Base-by-base conservation (phyloP, 495 filamentous ascomycete species). In the Annulohypoxylon moriforme region DNA sequence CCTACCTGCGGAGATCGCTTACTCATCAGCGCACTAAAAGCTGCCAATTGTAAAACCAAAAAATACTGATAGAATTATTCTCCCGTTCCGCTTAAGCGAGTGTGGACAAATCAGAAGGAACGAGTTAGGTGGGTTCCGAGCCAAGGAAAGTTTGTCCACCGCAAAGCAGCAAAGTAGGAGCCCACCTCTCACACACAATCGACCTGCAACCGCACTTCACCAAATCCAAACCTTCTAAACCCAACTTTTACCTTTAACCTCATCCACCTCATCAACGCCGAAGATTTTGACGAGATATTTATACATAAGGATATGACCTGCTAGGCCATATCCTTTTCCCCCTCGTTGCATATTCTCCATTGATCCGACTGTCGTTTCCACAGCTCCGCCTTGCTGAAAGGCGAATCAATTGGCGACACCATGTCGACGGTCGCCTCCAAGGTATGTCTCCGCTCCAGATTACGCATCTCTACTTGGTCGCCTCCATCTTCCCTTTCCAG, bases 381-480 rank as follows among this genome's bases (percentile, higher is more conserved):
- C 36, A 75, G 72, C 69, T 76, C 75, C 77, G 82, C 80, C 82
- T 82, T 81, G 78, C 78, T 81, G 76, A 79, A 81, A 83, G 81
- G 82, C 81, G 78, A 79, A 80, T 74, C 60, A 77, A 74, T 72
- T 74, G 78, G 83, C 83, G 82, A 78, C 85, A 86, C 79, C 76
- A 90, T 90, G 88, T 87, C 47, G 46, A 24, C 86, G 79, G 85
- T 90, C 80, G 86, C 82, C 75, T 88, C 86, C 50, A 89, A 89
- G 84, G 88, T 90, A 72, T 65, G 82, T 84, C 62, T 36, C 56
- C 46, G 25, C 18, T 59, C 38, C 16, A 14, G 44, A n/a, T 38
- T 13, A 58, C 40, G 22, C 31, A 64, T 22, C 50, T 52, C 53
- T 40, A 44, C 42, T 66, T 42, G 34, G 4, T 40, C 31, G 49